Evolutionary conservation across 1,284 basidiomycete species (phyloP).

Genomic region (Exobasidium rhododendri): DNA sequence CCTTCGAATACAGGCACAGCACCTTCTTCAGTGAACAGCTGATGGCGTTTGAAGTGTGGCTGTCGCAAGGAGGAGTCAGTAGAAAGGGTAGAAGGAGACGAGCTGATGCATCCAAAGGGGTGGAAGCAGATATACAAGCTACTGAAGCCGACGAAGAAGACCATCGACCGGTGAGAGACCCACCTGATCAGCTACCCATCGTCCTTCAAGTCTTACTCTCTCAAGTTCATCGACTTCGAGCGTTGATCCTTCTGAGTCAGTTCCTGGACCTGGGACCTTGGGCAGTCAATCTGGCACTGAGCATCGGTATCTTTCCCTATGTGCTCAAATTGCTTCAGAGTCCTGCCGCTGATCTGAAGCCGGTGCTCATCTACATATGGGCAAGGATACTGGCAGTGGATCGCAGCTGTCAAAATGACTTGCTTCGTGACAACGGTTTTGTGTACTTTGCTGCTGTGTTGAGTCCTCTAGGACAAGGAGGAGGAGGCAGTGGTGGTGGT

Average conservation of each 20-base stretch:
- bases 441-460: constrained; percentile 52
- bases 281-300: constrained; percentile 93
- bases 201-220: constrained; percentile 94
- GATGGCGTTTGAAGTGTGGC: constrained; percentile 97
- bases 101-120: constrained; percentile 7
- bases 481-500: constrained; percentile 22
- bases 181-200: constrained; percentile 93
- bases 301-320: constrained; percentile 99
- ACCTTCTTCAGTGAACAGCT: constrained; percentile 94
- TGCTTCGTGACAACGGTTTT: constrained; percentile 67
- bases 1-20: constrained; percentile 72
- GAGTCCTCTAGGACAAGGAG: constrained; percentile 35
- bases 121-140: constrained; percentile 55
- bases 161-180: constrained; percentile 62
- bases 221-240: constrained; percentile 90
- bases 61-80: constrained; percentile 59
- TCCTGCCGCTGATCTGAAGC: constrained; percentile 87
- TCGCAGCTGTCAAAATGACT: constrained; percentile 82
- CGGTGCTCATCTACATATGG: constrained; percentile 99
- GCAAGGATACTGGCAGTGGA: constrained; percentile 94
- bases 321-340: constrained; percentile 94
- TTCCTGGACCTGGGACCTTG: constrained; percentile 97
- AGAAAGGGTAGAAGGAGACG: constrained; percentile 29
- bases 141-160: constrained; percentile 60
- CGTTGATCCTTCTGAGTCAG: constrained; percentile 91